Base-by-base conservation (phyloP, 179 eudicot genomes). In the Beta macrorhiza region DNA sequence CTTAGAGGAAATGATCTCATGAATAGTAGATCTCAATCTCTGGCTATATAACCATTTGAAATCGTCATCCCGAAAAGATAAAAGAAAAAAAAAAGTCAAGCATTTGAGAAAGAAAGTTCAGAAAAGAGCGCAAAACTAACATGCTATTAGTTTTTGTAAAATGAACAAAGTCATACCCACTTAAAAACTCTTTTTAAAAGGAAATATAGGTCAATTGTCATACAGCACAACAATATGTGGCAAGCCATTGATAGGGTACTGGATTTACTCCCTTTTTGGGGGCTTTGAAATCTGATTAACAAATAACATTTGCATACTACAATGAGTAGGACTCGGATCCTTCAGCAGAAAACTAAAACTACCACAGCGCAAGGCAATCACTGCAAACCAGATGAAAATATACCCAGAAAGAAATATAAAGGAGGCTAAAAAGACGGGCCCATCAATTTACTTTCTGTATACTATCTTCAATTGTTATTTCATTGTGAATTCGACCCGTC, bases 1-100 rank as follows among this genome's bases (percentile, higher is more conserved):
- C 89, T 94, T 92, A 59, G 87, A 79, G 61, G 91, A 89, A 81
- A 96, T 94, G 64, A 92, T 90, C 82, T 94, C 98, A 81, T 92
- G 99, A 86, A 96, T 81, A 61, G 99, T 92, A 52, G 99, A 92
- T 76, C 99, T 90, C 85, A 96, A 86, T 90, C 94, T 91, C 89
- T 96, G 99, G 92, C 99, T 96, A 92, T 84, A 93, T 84, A 37
- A 59, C 74, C 78, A 80, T 70, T 67, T 65, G 12, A 55, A 44
- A 52, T 62, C 29, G 59, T 58, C 74, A 25, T 19, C 55, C 42
- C 32, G 72, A 53, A 58, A 76, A 44, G 74, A 29, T 73, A 74
- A 25, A 17, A 25, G 53, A 49, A 49, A 83, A 72, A 62, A 58
- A 73, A 55, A 78, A 49, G 73, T 78, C 6, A 77, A 53, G 49